Conservation (phyloP, 176 grass and related monocot species). For the Leersia perrieri region DNA sequence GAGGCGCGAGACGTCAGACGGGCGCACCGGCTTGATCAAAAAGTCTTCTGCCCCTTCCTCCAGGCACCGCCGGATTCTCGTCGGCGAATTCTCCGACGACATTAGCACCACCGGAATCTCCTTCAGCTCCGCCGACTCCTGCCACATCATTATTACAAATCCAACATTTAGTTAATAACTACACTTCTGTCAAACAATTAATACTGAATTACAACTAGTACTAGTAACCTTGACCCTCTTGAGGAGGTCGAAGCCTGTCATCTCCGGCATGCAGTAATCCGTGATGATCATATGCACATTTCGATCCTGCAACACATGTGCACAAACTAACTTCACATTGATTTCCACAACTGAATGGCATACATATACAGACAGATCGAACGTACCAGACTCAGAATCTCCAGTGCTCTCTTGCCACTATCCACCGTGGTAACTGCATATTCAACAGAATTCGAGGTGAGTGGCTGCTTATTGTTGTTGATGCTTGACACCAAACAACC, state of each 20-base stretch:
- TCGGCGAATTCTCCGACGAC: conserved; percentile 55
- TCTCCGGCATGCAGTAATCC: conserved; percentile 59
- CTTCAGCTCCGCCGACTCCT: conserved; percentile 35
- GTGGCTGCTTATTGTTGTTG: neutral
- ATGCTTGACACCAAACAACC: neutral
- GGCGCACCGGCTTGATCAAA: conserved; percentile 41
- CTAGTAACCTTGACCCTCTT: conserved; percentile 47
- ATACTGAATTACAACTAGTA: neutral
- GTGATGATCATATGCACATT: conserved; percentile 42
- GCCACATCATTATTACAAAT: neutral
- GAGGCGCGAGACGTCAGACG: conserved; percentile 36
- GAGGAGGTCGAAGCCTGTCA: conserved; percentile 53
- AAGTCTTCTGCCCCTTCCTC: conserved; percentile 45
- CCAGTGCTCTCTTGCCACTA: conserved; percentile 55
- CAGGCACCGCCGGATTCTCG: conserved; percentile 47
- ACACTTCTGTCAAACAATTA: too few relatives aligned
- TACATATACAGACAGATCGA: neutral
- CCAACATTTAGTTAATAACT: neutral
- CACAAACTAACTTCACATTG: neutral
- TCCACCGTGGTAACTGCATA: conserved; percentile 45
- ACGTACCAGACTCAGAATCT: conserved; percentile 45
- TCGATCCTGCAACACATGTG: neutral
- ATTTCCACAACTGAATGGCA: neutral
- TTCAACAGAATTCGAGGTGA: neutral
- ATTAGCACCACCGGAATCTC: conserved; percentile 61